Base-by-base conservation (phyloP, 2,329 filamentous ascomycete genomes). In the Thielaviopsis musarum region DNA sequence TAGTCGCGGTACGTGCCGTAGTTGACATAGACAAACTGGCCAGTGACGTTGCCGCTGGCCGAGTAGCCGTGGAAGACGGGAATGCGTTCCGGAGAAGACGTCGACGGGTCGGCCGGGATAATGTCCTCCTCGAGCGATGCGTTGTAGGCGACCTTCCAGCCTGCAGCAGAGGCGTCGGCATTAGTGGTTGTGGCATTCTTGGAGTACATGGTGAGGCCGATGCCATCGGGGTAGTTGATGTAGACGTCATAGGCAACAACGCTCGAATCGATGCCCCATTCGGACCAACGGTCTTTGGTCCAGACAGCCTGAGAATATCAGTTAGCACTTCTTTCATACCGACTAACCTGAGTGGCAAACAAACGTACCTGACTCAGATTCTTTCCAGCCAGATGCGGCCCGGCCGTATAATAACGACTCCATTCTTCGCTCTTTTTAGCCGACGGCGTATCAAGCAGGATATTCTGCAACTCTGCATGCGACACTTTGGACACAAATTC, bases 31-130 rank as follows among this genome's bases (percentile, higher is more conserved):
- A 95, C 87, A 64, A 88, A 93, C 15, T 82, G 80, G 2, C 82
- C 89, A 0, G 91, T 96, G 54, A 94, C 91, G 69, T 97, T 95
- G 28, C 91, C 91, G 62, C 78, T 91, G 4, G 90, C 90, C 3
- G 89, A 95, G 70, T 96, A 97, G 58, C 91, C 93, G 68, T 97
- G 91, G 74, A 97, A 97, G 0, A 86, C 91, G 1, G 91, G 90
- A 24, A 97, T 79, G 30, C 88, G 77, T 66, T 90, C 79, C 10
- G 79, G 71, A 53, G 89, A 74, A 22, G 82, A 79, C 19, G 83
- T 89, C 0, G 90, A 94, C 2, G 83, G 79, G 69, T 98, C 93
- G 57, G 95, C 84, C 0, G 88, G 78, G 5, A 97, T 74, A 1
- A 91, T 78, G 67, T 95, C 89, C 70, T 98, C 93, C 65, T 87